Evolutionary conservation across 768 basidiomycete genomes (phyloP), one percentile per base, ranked within the genome.

Genomic region (Mycena rebaudengoi): DNA sequence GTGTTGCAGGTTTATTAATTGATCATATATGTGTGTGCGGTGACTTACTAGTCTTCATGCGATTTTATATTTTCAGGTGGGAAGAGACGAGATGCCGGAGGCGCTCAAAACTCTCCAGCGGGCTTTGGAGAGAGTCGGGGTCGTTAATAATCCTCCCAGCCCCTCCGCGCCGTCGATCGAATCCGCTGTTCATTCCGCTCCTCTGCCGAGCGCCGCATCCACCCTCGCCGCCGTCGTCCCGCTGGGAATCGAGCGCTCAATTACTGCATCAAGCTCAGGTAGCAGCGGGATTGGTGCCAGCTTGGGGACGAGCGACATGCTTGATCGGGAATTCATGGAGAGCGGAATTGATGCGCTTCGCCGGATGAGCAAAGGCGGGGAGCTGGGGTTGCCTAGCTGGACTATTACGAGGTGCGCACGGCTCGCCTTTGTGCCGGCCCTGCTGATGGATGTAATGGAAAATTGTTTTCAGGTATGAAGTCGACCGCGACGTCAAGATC

Each of bases 281-380:
- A 58, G 51, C 44, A 64, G 66, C 29, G 52, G 54, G 40, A 48
- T 59, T 20, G 69, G 67, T 35, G 30, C 23, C 21, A 55, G 66
- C 14, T 41, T 20, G 8, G 52, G 45, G 32, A 64, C 56, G 21
- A 71, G 71, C 54, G 84, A 86, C 67, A 86, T 86, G 20, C 81
- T 92, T 26, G 87, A 91, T 66, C 81, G 82, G 33, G 88, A 90
- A 73, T 91, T 92, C 72, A 82, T 91, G 55, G 90, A 92, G 72
- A 85, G 81, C 32, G 88, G 90, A 6, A 88, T 92, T 54, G 91
- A 92, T 54, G 88, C 90, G 5, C 79, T 93, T 66, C 77, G 87
- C 56, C 79, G 90, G 65, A 76, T 93, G 79, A 89, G 87, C 66
- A 73, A 72, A 25, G 78, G 75, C 13, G 73, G 78, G 33, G 76